Evolutionary conservation across 1,139 yeast species (phyloP).

Genomic region (Magnusiomyces magnusii): DNA sequence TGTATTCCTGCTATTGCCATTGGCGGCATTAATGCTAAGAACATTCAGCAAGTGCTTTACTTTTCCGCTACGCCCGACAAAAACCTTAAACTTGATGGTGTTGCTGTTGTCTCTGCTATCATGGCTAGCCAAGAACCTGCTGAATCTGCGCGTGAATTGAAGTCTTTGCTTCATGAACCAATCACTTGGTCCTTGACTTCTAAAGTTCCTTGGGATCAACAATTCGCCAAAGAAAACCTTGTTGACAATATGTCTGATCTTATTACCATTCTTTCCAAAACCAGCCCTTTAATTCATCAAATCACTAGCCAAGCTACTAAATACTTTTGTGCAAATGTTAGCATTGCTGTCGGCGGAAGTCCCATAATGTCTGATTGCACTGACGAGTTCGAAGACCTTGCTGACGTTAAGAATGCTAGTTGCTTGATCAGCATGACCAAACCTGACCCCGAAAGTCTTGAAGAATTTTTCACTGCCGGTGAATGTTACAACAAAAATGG

Average conservation of each 20-base stretch:
- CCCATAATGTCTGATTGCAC: conserved; percentile 86
- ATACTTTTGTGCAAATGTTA: conserved; percentile 83
- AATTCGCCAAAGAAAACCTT: conserved; percentile 3
- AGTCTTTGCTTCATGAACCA: conserved; percentile 17
- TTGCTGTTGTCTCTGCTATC: conserved; percentile 80
- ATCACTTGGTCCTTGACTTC: conserved; percentile 18
- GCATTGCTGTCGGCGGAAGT: conserved; percentile 76
- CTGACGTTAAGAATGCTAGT: conserved; percentile 42
- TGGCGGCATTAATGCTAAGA: conserved; percentile 73
- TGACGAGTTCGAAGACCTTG: conserved; percentile 62
- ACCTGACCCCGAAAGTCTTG: conserved; percentile 42
- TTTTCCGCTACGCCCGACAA: conserved; percentile 42
- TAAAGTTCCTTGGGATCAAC: not conserved
- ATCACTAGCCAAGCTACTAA: conserved; percentile 88
- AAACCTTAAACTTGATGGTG: conserved; percentile 53
- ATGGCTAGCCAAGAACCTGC: conserved; percentile 62
- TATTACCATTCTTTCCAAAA: conserved; percentile 18
- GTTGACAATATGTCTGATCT: conserved; percentile 13
- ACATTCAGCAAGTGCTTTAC: conserved; percentile 50
- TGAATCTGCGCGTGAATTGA: conserved; percentile 40
- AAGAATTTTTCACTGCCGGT: conserved; percentile 47
- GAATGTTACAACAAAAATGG: conserved; percentile 49
- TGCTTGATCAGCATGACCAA: conserved; percentile 75
- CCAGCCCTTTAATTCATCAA: conserved; percentile 68
- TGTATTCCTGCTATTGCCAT: conserved; percentile 59